Percentiles rank a stretch among this genome's conserved stretches.
Evolutionary conservation across 169 alveolate genomes (phyloP).

Genomic region (Eimeria acervulina): DNA sequence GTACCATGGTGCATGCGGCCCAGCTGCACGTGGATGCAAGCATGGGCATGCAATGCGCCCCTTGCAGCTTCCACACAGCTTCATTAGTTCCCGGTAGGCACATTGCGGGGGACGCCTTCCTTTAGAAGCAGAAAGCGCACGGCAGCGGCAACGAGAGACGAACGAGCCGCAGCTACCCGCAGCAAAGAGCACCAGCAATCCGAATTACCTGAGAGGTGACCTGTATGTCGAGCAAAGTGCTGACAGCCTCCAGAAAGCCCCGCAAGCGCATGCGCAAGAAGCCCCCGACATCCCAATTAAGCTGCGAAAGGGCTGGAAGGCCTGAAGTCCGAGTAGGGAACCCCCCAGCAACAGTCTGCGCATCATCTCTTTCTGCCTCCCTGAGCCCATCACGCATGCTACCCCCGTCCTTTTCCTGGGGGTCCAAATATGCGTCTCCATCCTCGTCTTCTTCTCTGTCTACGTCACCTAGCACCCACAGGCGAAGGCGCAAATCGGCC

Average conservation of each 20-base stretch:
- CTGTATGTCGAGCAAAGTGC: constrained; percentile 17
- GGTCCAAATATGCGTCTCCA: neutral
- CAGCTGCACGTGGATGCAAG: neutral
- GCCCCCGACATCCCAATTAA: neutral
- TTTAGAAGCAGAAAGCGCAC: neutral
- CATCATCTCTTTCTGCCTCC: neutral
- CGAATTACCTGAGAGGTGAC: constrained; percentile 34
- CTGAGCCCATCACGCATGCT: neutral
- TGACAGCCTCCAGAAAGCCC: constrained; percentile 60
- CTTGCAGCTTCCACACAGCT: neutral
- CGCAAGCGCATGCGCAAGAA: constrained; percentile 7
- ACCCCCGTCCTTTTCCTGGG: neutral
- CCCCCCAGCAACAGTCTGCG: neutral
- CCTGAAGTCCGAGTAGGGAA: neutral
- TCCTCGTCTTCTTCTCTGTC: neutral
- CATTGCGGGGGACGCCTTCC: neutral
- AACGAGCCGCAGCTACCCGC: neutral
- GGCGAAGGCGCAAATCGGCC: constrained; percentile 19
- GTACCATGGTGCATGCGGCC: neutral
- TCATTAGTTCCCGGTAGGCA: neutral
- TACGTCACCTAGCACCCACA: constrained; percentile 67
- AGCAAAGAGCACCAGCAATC: constrained; percentile 12
- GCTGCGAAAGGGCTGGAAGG: neutral
- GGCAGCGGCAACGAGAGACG: neutral
- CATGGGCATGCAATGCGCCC: no score